Base-by-base conservation (phyloP, 257 asterid species). In the Plantago major region DNA sequence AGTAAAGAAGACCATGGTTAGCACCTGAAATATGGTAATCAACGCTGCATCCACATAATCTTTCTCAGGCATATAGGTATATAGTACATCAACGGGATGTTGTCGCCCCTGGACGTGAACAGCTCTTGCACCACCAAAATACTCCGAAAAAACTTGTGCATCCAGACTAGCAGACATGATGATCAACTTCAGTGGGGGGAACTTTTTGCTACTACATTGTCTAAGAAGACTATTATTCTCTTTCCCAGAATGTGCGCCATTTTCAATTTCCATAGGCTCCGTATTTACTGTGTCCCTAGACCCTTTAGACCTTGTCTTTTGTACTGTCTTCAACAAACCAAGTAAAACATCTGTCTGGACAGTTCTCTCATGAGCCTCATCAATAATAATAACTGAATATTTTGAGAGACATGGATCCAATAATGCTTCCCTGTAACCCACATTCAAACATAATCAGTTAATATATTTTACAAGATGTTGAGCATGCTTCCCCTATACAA, bases 321-420 rank as follows among this genome's bases (percentile, higher is more conserved):
- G 96, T 69, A 92, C 90, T 53, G 71, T 77, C 85, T 92, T 92
- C 79, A 92, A 68, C 76, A 92, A 76, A 58, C 99, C 96, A 55
- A 92, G 97, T 73, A 92, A 79, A 50, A 92, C 95, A 80, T 92
- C 99, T 62, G 99, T 92, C 73, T 92, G 99, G 58, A 92, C 82
- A 38, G 99, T 92, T 76, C 99, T 85, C 89, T 92, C 96, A 66
- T 92, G 99, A 66, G 99, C 97, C 81, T 92, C 99, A 54, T 92
- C 99, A 48, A 92, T 91, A 63, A 92, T 82, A 76, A 92, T 86
- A 62, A 89, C 97, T 38, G 97, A 89, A 80, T 92, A 92, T 74
- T 73, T 89, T 42, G 97, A 84, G 70, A 89, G 95, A 68, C 64
- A 84, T 9, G 93, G 93, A 72, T 92, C 99, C 80, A 86, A 69